phyloP scores from a whole-genome alignment of 805 yeast species.

The Kodamaea lidongshanica region DNA sequence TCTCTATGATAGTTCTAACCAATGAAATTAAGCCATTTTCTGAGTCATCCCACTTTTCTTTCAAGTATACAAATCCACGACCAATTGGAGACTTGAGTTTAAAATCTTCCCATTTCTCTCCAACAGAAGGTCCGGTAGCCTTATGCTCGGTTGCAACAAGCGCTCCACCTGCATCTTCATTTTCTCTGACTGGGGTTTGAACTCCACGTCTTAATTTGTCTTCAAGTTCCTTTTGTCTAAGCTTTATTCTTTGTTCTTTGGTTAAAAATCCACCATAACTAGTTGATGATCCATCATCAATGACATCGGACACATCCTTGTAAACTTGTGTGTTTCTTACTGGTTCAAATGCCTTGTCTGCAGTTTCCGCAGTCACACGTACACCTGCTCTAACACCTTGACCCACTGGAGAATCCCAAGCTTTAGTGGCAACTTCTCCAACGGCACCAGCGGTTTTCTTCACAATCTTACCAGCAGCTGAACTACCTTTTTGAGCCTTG shows the following conservation, averaged over 20 bases:
- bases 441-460: conserved; percentile 90
- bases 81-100: conserved; percentile 67
- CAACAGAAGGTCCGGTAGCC: conserved; percentile 61
- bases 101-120: conserved; percentile 61
- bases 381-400: conserved; percentile 83
- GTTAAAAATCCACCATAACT: conserved; percentile 89
- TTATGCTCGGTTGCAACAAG: conserved; percentile 78
- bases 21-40: conserved; percentile 85
- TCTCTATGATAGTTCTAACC: conserved; percentile 72
- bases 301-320: conserved; percentile 80
- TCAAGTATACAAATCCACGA: conserved; percentile 51
- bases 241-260: conserved; percentile 70
- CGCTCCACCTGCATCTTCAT: conserved; percentile 78
- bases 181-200: conserved; percentile 63
- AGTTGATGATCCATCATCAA: conserved; percentile 85
- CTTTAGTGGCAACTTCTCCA: conserved; percentile 81
- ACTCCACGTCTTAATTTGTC: conserved; percentile 53
- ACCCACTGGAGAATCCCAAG: conserved; percentile 96
- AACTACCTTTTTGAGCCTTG: conserved; percentile 65
- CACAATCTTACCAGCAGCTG: conserved; percentile 68
- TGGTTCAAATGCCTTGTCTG: conserved; percentile 90
- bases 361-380: conserved; percentile 71
- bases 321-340: conserved; percentile 85
- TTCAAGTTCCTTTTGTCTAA: conserved; percentile 51
- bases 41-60: conserved; percentile 81